These are phyloP conservation scores for Elaeis oleifera DNA, from an alignment of 202 grass and related monocot genomes.

Conservation along the genomic window DNA sequence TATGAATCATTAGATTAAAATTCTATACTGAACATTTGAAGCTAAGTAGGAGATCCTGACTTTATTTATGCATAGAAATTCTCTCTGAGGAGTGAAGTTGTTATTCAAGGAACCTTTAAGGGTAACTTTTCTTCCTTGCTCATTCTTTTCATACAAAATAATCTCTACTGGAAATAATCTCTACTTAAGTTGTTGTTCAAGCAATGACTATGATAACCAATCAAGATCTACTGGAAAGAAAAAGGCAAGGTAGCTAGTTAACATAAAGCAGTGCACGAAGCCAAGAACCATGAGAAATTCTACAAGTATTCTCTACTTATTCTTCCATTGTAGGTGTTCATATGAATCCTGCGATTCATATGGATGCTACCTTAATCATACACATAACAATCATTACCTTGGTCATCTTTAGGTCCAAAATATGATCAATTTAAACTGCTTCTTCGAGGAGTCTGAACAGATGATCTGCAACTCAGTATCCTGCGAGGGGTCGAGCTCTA, in stretches of 20 bases:
- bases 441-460: conserved; percentile 54
- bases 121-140: too few species aligned
- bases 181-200: too few species aligned
- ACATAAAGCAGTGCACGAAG: too few species aligned
- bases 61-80: too few species aligned
- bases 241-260: too few species aligned
- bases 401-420: conserved; percentile 54
- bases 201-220: not conserved
- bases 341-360: too few species aligned
- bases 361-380: too few species aligned
- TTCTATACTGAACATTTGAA: not conserved
- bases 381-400: conserved; percentile 40
- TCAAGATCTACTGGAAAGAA: not conserved
- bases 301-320: not conserved
- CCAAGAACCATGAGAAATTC: too few species aligned
- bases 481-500: conserved; percentile 48
- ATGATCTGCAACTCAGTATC: conserved; percentile 59
- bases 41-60: too few species aligned
- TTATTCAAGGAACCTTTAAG: too few species aligned
- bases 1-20: conserved; percentile 10
- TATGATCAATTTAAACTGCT: conserved; percentile 68
- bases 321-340: not conserved
- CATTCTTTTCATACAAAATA: too few species aligned
- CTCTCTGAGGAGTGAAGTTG: too few species aligned
- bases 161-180: not conserved